Base-by-base conservation (phyloP, 139 green algal genomes). In the Deuterostichococcus epilithicus region DNA sequence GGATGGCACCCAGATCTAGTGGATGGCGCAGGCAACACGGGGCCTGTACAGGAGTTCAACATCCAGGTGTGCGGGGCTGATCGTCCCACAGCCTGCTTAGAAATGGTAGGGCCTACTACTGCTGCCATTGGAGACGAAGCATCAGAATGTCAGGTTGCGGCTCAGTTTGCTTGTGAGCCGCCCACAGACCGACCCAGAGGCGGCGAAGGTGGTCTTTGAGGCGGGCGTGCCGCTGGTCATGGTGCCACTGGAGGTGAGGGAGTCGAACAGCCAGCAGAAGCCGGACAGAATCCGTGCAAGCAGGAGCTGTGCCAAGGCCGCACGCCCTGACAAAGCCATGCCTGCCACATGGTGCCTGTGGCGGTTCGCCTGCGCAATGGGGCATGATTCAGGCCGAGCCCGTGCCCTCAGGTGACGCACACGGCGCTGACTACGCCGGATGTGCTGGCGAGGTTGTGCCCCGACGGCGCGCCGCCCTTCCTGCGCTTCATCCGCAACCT, bases 171-270 rank as follows among this genome's bases (percentile, higher is more conserved):
- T 18, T 68, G 10, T 52, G 10, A 52, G 10, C 3, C 28, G 52
- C 20, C 10, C 42, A 45, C 86, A 92, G 84, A 89, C 72, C 0
- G 92, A 98, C 73, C 94, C 94, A 32, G 91, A 98, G 72, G 94
- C 94, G 23, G 94, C 92, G 0, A 87, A 90, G 26, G 79, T 94
- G 0, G 94, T 99, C 32, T 94, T 98, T 58, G 81, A 97, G 68
- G 82, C 72, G 1, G 90, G 89, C 0, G 85, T 89, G 33, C 80
- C 68, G 0, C 77, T 98, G 8, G 58, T 81, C 20, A 98, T 99
- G 94, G 85, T 99, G 38, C 95, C 95, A 0, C 78, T 99, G 15
- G 95, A 99, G 85, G 90, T 94, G 33, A 63, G 79, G 1, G 20
- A 2, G 5, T n/a, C 23, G 30, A 22, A 74, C 25, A 10, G 5